Conservation (phyloP, 805 yeast genomes). For the Starmerella cellae region DNA sequence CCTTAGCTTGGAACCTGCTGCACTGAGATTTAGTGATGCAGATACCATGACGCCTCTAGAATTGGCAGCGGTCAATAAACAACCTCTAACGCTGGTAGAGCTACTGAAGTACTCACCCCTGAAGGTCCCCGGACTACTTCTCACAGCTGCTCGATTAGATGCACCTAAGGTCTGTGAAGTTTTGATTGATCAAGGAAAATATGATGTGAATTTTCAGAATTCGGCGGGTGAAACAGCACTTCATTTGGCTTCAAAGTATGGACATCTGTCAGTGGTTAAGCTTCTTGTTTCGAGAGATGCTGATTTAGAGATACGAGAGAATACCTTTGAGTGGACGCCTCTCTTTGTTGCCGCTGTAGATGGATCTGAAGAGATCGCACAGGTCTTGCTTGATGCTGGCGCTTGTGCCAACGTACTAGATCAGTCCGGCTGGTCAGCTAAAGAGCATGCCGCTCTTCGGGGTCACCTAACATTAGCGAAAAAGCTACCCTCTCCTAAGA, state of each 20-base stretch:
- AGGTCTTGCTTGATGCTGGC: conserved; percentile 39
- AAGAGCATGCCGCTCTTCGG: conserved; percentile 86
- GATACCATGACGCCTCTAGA: conserved; percentile 75
- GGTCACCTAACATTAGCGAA: conserved; percentile 69
- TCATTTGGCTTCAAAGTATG: conserved; percentile 63
- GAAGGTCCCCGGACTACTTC: conserved; percentile 30
- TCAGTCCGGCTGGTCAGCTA: conserved; percentile 92
- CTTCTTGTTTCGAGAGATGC: conserved; percentile 52
- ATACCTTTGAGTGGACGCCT: conserved; percentile 87
- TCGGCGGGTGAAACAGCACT: conserved; percentile 58
- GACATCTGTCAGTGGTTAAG: conserved; percentile 40
- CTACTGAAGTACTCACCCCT: conserved; percentile 33
- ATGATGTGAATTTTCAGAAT: conserved; percentile 53
- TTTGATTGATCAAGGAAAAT: conserved; percentile 38
- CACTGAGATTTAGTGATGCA: conserved; percentile 37
- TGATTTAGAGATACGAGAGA: conserved; percentile 60
- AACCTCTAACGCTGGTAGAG: conserved; percentile 58
- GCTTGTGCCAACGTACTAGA: conserved; percentile 49
- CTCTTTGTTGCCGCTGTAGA: conserved; percentile 81
- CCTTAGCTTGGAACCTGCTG: conserved; percentile 28
- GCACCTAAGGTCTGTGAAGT: conserved; percentile 43
- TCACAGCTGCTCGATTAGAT: conserved; percentile 56
- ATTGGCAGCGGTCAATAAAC: conserved; percentile 67
- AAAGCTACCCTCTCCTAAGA: conserved; percentile 30
- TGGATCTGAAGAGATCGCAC: conserved; percentile 50